Evolutionary conservation across 495 filamentous ascomycete genomes (phyloP).

Genomic region (Trichoderma reesei): DNA sequence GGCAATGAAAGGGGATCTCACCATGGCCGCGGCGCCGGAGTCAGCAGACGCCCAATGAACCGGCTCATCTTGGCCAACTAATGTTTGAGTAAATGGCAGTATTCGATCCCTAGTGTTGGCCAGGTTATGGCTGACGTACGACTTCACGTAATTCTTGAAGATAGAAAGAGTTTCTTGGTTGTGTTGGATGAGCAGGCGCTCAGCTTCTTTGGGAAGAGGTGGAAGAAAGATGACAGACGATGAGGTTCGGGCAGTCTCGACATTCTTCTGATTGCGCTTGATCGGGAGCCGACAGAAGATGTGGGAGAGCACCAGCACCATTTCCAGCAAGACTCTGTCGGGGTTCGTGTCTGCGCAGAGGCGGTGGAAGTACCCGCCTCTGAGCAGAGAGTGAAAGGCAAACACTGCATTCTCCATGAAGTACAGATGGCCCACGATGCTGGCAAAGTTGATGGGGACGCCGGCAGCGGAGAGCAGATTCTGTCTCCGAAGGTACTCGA

Average conservation of each 20-base stretch:
- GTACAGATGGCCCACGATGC: slow-evolving; percentile 57
- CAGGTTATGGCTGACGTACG: slow-evolving; percentile 56
- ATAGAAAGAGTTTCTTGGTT: slow-evolving; percentile 52
- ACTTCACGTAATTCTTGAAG: slow-evolving; percentile 58
- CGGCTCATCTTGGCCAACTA: slow-evolving; percentile 25
- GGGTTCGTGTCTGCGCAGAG: slow-evolving; percentile 45
- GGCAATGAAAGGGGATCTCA: slow-evolving; percentile 59
- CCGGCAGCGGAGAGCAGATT: slow-evolving; percentile 49
- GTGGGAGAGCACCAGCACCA: slow-evolving; percentile 61
- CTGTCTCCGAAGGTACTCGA: slow-evolving; percentile 67
- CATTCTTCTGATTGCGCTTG: slow-evolving; percentile 13
- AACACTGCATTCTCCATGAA: slow-evolving; percentile 62
- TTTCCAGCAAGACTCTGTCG: slow-evolving; percentile 24
- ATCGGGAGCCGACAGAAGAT: slow-evolving; percentile 40
- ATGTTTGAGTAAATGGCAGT: slow-evolving; percentile 49
- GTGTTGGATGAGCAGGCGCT: slow-evolving; percentile 44
- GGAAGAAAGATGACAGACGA: slow-evolving; percentile 54
- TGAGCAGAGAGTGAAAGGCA: slow-evolving; percentile 63
- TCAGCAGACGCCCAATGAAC: background rate
- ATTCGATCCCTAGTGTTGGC: slow-evolving; percentile 31
- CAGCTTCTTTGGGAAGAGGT: slow-evolving; percentile 47
- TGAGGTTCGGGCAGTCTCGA: slow-evolving; percentile 37
- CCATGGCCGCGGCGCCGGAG: slow-evolving; percentile 10
- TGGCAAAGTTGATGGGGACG: slow-evolving; percentile 58
- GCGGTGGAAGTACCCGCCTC: slow-evolving; percentile 54